Evolutionary conservation across 306 rosid genomes (phyloP).

Genomic region (Arachis hypogaea): DNA sequence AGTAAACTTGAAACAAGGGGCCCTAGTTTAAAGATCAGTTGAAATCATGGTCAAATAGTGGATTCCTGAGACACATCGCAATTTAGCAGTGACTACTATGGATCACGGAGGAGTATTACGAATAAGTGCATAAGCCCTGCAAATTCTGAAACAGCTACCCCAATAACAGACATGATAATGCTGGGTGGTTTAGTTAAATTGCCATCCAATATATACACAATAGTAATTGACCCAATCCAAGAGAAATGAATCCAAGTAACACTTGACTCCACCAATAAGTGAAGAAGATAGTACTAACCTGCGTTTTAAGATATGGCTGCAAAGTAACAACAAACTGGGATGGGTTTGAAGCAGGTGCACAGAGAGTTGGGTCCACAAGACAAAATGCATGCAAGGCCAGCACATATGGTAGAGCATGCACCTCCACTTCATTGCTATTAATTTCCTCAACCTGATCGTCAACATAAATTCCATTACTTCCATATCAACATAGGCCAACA

Average conservation of each 20-base stretch:
- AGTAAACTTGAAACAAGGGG: too few species aligned
- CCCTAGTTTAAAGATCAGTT: too few species aligned
- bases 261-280: slow-evolving; percentile 30
- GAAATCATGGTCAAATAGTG: too few species aligned
- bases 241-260: slow-evolving; percentile 12
- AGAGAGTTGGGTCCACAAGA: slow-evolving; percentile 87
- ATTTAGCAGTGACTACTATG: too few species aligned
- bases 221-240: slow-evolving; percentile 4
- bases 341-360: slow-evolving; percentile 92
- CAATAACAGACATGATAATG: slow-evolving; percentile 32
- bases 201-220: slow-evolving; percentile 10
- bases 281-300: slow-evolving; percentile 53
- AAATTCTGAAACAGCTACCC: slow-evolving; percentile 30
- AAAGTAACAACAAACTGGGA: slow-evolving; percentile 96
- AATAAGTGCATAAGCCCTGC: background rate
- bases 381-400: slow-evolving; percentile 92
- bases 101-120: background rate
- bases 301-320: slow-evolving; percentile 94
- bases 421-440: slow-evolving; percentile 70
- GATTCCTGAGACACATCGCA: too few species aligned
- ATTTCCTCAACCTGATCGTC: slow-evolving; percentile 82
- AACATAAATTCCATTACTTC: slow-evolving; percentile 28
- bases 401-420: slow-evolving; percentile 82
- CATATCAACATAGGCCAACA: slow-evolving; percentile 24
- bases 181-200: background rate